These are phyloP conservation scores for Eucalyptus cloeziana DNA, from an alignment of 345 rosid genomes.

Conservation along the genomic window DNA sequence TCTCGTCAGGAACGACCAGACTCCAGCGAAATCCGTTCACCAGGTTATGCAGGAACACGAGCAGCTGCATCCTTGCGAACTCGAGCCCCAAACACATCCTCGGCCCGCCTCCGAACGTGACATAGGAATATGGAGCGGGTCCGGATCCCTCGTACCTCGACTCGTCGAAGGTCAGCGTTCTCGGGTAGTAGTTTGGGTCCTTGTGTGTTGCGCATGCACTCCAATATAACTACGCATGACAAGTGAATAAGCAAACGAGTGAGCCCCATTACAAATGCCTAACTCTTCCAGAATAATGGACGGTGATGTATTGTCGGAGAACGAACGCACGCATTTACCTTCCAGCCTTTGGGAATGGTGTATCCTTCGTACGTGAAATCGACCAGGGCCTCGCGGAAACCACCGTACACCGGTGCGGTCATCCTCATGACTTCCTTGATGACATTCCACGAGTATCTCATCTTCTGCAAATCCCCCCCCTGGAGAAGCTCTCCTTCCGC, in stretches of 20 bases:
- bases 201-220: background rate
- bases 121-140: background rate
- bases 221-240: background rate
- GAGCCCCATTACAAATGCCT: background rate
- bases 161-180: background rate
- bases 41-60: constrained; percentile 11
- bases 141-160: constrained; percentile 10
- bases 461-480: background rate
- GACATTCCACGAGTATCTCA: constrained; percentile 1
- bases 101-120: constrained; percentile 11
- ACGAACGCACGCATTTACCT: background rate
- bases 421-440: background rate
- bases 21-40: constrained; percentile 5
- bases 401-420: background rate
- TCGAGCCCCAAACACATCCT: constrained; percentile 10
- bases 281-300: background rate
- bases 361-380: constrained; percentile 24
- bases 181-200: background rate
- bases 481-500: background rate
- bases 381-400: constrained; percentile 9
- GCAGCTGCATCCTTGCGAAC: background rate
- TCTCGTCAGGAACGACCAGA: background rate
- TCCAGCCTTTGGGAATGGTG: constrained; percentile 40
- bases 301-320: background rate
- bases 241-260: background rate